phyloP scores from a whole-genome alignment of 495 filamentous ascomycete species.

The Apodospora peruviana region DNA sequence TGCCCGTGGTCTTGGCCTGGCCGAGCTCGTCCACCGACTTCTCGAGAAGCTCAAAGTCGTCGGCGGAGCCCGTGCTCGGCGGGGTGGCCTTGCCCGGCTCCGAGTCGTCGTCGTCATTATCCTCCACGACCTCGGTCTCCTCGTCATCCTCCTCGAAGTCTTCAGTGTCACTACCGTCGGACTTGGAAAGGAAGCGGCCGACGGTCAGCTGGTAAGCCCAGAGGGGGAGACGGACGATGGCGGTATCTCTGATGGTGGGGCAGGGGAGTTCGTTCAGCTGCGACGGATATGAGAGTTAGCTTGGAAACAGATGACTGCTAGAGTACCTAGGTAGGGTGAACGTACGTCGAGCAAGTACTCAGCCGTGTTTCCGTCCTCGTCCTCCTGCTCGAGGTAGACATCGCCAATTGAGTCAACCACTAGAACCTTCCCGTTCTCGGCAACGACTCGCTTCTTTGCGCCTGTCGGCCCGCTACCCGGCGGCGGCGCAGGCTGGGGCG shows the following conservation, averaged over 20 bases:
- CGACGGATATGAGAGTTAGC: background rate
- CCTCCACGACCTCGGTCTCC: slow-evolving; percentile 21
- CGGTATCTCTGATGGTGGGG: slow-evolving; percentile 65
- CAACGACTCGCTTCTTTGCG: slow-evolving; percentile 74
- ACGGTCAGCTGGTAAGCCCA: slow-evolving; percentile 58
- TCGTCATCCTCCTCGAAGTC: slow-evolving; percentile 33
- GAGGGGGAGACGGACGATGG: slow-evolving; percentile 60
- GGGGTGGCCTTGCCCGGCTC: slow-evolving; percentile 35
- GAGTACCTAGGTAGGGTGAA: too few relatives aligned
- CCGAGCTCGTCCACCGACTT: slow-evolving; percentile 42
- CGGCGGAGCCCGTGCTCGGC: slow-evolving; percentile 42
- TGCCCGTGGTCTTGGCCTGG: slow-evolving; percentile 36
- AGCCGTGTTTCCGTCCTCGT: slow-evolving; percentile 73
- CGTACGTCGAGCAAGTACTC: slow-evolving; percentile 81
- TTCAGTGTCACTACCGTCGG: slow-evolving; percentile 24
- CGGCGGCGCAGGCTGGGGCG: slow-evolving; percentile 14
- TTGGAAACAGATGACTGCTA: too few relatives aligned
- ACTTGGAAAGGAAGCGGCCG: slow-evolving; percentile 44
- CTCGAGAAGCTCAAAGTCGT: slow-evolving; percentile 53
- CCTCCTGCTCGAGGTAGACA: slow-evolving; percentile 85
- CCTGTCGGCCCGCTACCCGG: slow-evolving; percentile 50
- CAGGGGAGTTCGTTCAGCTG: slow-evolving; percentile 58
- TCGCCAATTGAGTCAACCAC: slow-evolving; percentile 89
- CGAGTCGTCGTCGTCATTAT: slow-evolving; percentile 32
- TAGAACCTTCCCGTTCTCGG: slow-evolving; percentile 90